Evolutionary conservation across 2,329 filamentous ascomycete genomes (phyloP).

Genomic region (Dothideomycetes sp.): DNA sequence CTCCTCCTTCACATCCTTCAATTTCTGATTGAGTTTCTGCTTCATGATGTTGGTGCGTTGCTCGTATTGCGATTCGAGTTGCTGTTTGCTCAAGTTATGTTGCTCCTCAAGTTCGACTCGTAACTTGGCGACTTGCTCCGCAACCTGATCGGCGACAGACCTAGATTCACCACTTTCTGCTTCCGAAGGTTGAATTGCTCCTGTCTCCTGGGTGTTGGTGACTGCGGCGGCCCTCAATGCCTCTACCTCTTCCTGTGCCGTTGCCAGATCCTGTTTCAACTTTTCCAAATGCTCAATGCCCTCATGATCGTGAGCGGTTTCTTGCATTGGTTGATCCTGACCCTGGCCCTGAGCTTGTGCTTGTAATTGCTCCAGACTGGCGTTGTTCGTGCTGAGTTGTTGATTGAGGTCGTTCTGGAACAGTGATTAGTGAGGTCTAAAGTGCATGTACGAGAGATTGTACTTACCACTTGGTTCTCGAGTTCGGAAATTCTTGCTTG

Average conservation of each 20-base stretch:
- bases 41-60: constrained; percentile 62
- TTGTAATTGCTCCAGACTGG: constrained; percentile 18
- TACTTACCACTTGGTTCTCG: constrained; percentile 46
- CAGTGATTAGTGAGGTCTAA: background rate
- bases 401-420: constrained; percentile 13
- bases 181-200: constrained; percentile 15
- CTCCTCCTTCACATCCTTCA: constrained; percentile 40
- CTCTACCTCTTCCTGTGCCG: constrained; percentile 38
- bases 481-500: constrained; percentile 55
- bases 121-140: constrained; percentile 32
- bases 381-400: constrained; percentile 15
- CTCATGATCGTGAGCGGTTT: constrained; percentile 13
- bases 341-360: constrained; percentile 26
- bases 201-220: constrained; percentile 11
- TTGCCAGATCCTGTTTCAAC: constrained; percentile 33
- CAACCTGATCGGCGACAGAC: constrained; percentile 41
- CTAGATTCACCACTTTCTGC: constrained; percentile 20
- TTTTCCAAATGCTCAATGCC: constrained; percentile 26
- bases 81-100: constrained; percentile 29
- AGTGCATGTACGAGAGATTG: too few species aligned
- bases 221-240: constrained; percentile 32
- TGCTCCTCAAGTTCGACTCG: constrained; percentile 30
- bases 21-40: constrained; percentile 56
- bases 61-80: constrained; percentile 42
- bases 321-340: constrained; percentile 31